phyloP scores from a whole-genome alignment of 2,329 filamentous ascomycete species.

The Chaetomiaceae sp. region DNA sequence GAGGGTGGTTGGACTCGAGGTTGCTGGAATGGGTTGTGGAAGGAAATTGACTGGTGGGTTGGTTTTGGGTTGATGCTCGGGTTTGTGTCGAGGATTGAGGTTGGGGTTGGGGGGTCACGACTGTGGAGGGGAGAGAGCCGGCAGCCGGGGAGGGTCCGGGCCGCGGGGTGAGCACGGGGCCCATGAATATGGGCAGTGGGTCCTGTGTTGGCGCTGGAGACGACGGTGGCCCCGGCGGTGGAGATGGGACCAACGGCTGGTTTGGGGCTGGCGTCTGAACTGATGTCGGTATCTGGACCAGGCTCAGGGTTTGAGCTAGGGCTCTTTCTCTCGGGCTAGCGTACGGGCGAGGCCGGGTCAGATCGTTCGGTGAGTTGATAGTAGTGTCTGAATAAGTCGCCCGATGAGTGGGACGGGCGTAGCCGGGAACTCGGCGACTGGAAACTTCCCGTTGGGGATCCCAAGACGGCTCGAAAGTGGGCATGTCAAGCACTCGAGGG shows the following conservation, averaged over 20 bases:
- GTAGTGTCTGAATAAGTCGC: not conserved
- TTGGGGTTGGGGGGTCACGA: not conserved
- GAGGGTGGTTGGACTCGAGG: too few species aligned
- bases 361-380: not conserved
- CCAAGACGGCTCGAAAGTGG: not conserved
- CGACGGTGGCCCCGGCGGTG: not conserved
- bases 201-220: not conserved
- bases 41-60: not conserved
- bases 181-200: not conserved
- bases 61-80: not conserved
- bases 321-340: not conserved
- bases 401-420: not conserved
- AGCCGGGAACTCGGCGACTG: not conserved
- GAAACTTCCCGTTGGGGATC: not conserved
- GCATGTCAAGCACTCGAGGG: slow-evolving; percentile 7
- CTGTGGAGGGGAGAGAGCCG: not conserved
- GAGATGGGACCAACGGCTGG: not conserved
- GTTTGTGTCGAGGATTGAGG: not conserved
- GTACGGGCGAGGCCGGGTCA: not conserved
- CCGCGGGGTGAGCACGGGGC: too few species aligned
- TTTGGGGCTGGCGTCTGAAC: not conserved
- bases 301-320: not conserved
- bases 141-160: not conserved
- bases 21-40: too few species aligned
- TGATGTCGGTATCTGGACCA: not conserved